Evolutionary conservation across 768 basidiomycete genomes (phyloP).

Genomic region (Boletus eberwhitei): DNA sequence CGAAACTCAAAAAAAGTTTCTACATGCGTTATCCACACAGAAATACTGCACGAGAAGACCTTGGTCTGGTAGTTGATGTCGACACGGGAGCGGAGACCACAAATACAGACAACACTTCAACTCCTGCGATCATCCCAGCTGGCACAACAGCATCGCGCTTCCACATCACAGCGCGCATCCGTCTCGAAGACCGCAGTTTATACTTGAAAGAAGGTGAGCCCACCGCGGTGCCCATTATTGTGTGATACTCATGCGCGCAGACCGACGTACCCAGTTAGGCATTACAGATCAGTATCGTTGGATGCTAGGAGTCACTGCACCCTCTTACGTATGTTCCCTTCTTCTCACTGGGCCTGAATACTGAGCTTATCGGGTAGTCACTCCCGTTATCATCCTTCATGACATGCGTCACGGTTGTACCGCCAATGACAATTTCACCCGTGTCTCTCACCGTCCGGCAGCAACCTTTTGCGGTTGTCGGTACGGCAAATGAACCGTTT

Average conservation of each 20-base stretch:
- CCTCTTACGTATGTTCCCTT: constrained; percentile 42
- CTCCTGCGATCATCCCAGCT: constrained; percentile 5
- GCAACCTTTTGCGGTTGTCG: constrained; percentile 40
- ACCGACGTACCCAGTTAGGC: constrained; percentile 26
- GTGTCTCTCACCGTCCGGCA: constrained; percentile 32
- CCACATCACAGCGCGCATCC: constrained; percentile 44
- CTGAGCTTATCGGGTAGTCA: constrained; percentile 17
- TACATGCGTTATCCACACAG: constrained; percentile 40
- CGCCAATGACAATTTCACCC: constrained; percentile 32
- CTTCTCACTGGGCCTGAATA: not conserved
- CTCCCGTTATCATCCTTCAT: constrained; percentile 33
- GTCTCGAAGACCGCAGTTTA: constrained; percentile 43
- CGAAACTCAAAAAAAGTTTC: constrained; percentile 25
- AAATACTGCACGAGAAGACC: constrained; percentile 37
- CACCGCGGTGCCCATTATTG: not conserved
- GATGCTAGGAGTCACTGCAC: constrained; percentile 42
- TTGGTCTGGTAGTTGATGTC: constrained; percentile 29
- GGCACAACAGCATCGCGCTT: constrained; percentile 36
- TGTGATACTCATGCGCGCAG: constrained; percentile 25
- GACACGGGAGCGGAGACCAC: not conserved
- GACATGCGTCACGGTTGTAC: constrained; percentile 36
- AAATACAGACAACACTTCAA: not conserved
- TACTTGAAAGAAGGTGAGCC: constrained; percentile 40
- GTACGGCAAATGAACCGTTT: constrained; percentile 44
- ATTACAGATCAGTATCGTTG: constrained; percentile 43